Evolutionary conservation across 495 filamentous ascomycete species (phyloP), one percentile per base, ranked within the genome.

Genomic region (Penicillium lividum): DNA sequence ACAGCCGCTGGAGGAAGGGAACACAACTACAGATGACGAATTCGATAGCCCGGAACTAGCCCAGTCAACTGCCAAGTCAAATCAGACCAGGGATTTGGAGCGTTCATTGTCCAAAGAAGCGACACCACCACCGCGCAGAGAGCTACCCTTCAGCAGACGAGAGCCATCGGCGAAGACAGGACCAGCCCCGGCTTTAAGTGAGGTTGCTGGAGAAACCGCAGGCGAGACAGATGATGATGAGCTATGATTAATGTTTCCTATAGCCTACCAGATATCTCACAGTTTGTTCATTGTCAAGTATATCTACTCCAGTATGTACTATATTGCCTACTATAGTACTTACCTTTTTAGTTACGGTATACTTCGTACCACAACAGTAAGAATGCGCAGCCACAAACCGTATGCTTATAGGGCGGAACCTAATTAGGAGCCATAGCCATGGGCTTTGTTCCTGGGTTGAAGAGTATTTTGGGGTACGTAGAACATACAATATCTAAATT

Each of bases 151-250:
- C 53, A 57, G 62, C 3, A 67, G 63, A 49, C 56, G 56, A 60
- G 56, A 47, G 38, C 53, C 25, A 16, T 25, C 18, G 16, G 44
- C n/a, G 16, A 51, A 51, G 34, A 30, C 42, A 49, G 31, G 45
- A 10, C n/a, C n/a, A 57, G 56, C 40, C 48, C 16, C 43, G 34
- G 6, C 11, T 36, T 7, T 53, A 22, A 54, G 59, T 16, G 54
- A 59, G 18, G 61, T 57, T 2, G 59, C 59, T 2, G 73, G 73
- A 25, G 74, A 71, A 36, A 76, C 68, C 13, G 73, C 67, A 44
- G 80, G 78, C 30, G 81, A 80, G 55, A 77, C 72, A 3, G 81
- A 84, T 64, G 81, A 84, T 60, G 80, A 84, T 61, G 80, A 83
- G 57, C 62, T 82, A 58, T 82, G 61, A 71, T 27, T 28, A 11